These are phyloP conservation scores for Kandelia obovata DNA, from an alignment of 345 rosid species.

Conservation along the genomic window DNA sequence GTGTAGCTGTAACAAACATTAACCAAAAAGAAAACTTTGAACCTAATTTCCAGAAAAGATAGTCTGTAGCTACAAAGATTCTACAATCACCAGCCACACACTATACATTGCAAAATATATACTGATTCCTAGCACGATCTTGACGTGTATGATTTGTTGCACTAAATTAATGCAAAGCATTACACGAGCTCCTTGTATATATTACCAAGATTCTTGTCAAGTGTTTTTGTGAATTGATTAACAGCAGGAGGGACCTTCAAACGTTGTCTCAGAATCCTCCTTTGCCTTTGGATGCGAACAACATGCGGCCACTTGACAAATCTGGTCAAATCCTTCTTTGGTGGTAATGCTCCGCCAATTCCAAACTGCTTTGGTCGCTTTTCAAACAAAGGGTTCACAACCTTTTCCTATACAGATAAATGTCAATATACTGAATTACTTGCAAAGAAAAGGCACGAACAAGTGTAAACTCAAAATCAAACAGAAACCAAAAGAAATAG, in stretches of 20 bases:
- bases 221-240: conserved; percentile 87
- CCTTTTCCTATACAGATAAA: conserved; percentile 46
- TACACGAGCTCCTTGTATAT: background rate
- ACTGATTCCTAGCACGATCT: no score
- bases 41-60: background rate
- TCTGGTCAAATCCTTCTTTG: conserved; percentile 71
- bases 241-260: conserved; percentile 88
- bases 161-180: no score
- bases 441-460: background rate
- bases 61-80: background rate
- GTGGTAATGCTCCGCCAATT: conserved; percentile 82
- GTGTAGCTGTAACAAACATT: conserved; percentile 41
- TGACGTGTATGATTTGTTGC: background rate
- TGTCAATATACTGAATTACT: background rate
- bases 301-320: conserved; percentile 73
- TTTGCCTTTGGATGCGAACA: conserved; percentile 74
- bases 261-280: conserved; percentile 72
- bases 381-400: conserved; percentile 65
- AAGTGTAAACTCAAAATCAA: background rate
- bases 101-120: background rate
- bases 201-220: conserved; percentile 81
- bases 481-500: no score
- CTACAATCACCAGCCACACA: background rate
- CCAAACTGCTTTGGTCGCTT: conserved; percentile 85
- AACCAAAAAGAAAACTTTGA: background rate